phyloP scores from a whole-genome alignment of 2,329 filamentous ascomycete genomes.

The Aureobasidium mangrovei region DNA sequence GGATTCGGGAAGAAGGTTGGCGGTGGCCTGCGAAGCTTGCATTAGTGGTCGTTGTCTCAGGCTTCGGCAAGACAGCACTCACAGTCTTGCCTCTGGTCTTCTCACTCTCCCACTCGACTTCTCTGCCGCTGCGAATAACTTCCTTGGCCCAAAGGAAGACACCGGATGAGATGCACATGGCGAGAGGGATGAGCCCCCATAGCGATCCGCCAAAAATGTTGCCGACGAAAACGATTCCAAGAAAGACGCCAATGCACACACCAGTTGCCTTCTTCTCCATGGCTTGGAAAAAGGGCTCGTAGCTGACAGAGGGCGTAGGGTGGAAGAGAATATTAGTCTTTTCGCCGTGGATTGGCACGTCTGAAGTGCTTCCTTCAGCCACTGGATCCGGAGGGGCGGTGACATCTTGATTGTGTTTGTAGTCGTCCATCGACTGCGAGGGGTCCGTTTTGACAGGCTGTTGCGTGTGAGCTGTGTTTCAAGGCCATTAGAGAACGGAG shows the following conservation, averaged over 20 bases:
- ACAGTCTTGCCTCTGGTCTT: constrained; percentile 72
- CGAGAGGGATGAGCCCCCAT: constrained; percentile 67
- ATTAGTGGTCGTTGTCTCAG: constrained; percentile 5
- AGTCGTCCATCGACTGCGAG: constrained; percentile 66
- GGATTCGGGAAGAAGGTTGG: constrained; percentile 84
- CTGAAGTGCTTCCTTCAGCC: constrained; percentile 71
- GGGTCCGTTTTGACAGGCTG: constrained; percentile 60
- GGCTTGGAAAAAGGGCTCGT: constrained; percentile 74
- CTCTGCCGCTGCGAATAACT: constrained; percentile 69
- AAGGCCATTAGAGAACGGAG: not conserved
- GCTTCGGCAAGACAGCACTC: constrained; percentile 19
- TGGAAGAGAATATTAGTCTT: constrained; percentile 96
- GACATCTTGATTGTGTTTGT: constrained; percentile 76
- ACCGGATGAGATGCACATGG: constrained; percentile 61
- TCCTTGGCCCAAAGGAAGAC: constrained; percentile 89
- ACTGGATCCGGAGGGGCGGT: constrained; percentile 86
- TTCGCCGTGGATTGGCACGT: constrained; percentile 91
- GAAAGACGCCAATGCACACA: constrained; percentile 61
- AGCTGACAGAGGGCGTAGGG: constrained; percentile 81
- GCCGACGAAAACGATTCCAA: constrained; percentile 67
- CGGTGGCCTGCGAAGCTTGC: constrained; percentile 50
- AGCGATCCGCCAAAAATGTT: constrained; percentile 71
- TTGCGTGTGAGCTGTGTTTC: not conserved
- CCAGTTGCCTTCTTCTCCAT: constrained; percentile 67
- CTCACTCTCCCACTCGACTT: constrained; percentile 82